phyloP scores from a whole-genome alignment of 495 filamentous ascomycete species.

The Corynascus novoguineensis region DNA sequence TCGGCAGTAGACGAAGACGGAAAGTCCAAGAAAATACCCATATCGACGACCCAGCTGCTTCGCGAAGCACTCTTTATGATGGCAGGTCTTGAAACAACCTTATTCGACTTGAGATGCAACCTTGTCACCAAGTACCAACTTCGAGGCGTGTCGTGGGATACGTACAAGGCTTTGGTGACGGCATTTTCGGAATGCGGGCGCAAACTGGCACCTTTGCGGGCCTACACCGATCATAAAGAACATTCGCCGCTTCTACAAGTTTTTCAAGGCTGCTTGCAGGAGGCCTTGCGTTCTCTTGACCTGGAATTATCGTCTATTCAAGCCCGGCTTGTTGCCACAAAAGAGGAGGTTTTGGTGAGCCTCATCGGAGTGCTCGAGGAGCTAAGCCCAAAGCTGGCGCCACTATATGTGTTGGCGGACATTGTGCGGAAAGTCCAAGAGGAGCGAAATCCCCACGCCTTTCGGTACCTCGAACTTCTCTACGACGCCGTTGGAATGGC shows the following conservation, averaged over 20 bases:
- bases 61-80: constrained; percentile 85
- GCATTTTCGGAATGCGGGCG: constrained; percentile 39
- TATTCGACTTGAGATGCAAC: constrained; percentile 51
- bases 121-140: constrained; percentile 35
- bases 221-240: constrained; percentile 28
- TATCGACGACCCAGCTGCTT: constrained; percentile 69
- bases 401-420: constrained; percentile 51
- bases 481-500: constrained; percentile 61
- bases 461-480: constrained; percentile 66
- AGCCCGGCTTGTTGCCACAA: constrained; percentile 36
- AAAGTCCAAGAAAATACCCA: constrained; percentile 37
- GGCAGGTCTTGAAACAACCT: constrained; percentile 64
- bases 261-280: constrained; percentile 42
- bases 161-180: constrained; percentile 36
- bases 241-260: constrained; percentile 45
- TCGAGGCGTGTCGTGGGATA: constrained; percentile 35
- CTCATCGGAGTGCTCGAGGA: constrained; percentile 60
- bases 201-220: constrained; percentile 35
- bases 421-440: constrained; percentile 40
- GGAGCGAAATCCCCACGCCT: constrained; percentile 38
- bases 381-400: constrained; percentile 46
- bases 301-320: constrained; percentile 41
- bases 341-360: constrained; percentile 45
- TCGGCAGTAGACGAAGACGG: constrained; percentile 28
- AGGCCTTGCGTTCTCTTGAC: constrained; percentile 42